A percentile compares a stretch with the other conserved stretches of the same genome.
Evolutionary conservation across 2,329 filamentous ascomycete species (phyloP).

Genomic region (Cladobotryum mycophilum): DNA sequence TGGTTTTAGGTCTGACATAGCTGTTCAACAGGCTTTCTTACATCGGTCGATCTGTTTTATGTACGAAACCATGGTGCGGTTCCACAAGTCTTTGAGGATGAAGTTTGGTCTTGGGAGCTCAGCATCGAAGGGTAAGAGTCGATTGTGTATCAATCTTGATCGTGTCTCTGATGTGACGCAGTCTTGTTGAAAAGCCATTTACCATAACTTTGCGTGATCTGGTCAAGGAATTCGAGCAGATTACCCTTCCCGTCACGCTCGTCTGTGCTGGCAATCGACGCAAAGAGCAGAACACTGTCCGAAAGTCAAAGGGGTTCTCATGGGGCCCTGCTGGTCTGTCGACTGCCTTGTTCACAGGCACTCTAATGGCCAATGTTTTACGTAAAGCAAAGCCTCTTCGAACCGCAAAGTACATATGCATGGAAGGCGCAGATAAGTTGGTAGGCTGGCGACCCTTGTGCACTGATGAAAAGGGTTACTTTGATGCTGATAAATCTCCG

Average conservation of each 20-base stretch:
- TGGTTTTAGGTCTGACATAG: too few relatives aligned
- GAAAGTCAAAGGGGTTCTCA: slow-evolving; percentile 89
- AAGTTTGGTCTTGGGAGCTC: slow-evolving; percentile 74
- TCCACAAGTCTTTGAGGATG: slow-evolving; percentile 64
- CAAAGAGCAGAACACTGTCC: slow-evolving; percentile 87
- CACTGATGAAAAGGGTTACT: too few relatives aligned
- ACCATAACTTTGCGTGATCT: slow-evolving; percentile 67
- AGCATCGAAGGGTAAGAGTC: slow-evolving; percentile 59
- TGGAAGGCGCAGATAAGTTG: slow-evolving; percentile 82
- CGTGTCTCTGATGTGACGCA: too few relatives aligned
- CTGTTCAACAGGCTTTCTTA: slow-evolving; percentile 38
- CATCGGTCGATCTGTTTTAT: slow-evolving; percentile 82
- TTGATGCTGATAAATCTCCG: too few relatives aligned
- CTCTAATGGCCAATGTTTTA: slow-evolving; percentile 66
- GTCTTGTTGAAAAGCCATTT: slow-evolving; percentile 68
- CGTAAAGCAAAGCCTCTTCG: slow-evolving; percentile 59
- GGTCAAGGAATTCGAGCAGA: slow-evolving; percentile 67
- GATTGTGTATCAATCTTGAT: not conserved
- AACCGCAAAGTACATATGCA: slow-evolving; percentile 75
- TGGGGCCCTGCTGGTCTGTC: slow-evolving; percentile 87
- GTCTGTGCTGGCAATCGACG: slow-evolving; percentile 88
- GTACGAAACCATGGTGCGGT: slow-evolving; percentile 86
- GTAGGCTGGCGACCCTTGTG: too few relatives aligned
- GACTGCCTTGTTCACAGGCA: slow-evolving; percentile 82
- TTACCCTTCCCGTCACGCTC: slow-evolving; percentile 80